Evolutionary conservation across 306 rosid species (phyloP).

Genomic region (Malus sylvestris): DNA sequence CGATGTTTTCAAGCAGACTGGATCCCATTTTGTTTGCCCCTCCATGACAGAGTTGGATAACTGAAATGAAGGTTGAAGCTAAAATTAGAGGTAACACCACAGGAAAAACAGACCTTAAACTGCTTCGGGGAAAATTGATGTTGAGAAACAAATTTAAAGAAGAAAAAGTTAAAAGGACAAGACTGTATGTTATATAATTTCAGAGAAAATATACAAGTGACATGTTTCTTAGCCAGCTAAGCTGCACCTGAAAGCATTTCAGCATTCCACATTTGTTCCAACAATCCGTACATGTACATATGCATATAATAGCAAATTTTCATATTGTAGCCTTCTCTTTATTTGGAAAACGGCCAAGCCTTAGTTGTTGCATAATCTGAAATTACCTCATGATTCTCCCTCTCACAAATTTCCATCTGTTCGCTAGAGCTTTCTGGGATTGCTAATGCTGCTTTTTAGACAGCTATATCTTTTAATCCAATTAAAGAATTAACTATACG

Average conservation of each 20-base stretch:
- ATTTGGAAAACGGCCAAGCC: background rate
- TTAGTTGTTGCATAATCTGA: background rate
- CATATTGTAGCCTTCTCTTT: background rate
- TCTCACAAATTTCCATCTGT: background rate
- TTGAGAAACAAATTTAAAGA: background rate
- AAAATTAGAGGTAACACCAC: conserved; percentile 8
- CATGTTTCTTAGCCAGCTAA: background rate
- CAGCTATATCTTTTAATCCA: background rate
- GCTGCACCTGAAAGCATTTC: background rate
- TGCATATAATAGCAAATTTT: background rate
- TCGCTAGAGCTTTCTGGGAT: background rate
- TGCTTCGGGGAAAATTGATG: background rate
- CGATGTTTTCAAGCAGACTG: conserved; percentile 49
- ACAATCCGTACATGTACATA: background rate
- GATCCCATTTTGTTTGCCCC: conserved; percentile 93
- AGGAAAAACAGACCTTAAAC: background rate
- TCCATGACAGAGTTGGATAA: conserved; percentile 68
- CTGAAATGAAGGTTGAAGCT: conserved; percentile 53
- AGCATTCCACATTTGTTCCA: background rate
- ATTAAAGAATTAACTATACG: background rate
- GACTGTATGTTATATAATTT: background rate
- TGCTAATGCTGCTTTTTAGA: background rate
- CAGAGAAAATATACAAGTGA: background rate
- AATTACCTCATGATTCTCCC: background rate
- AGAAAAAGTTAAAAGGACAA: background rate